Evolutionary conservation across 148 eudicot genomes (phyloP).

Genomic region (Talinum fruticosum): DNA sequence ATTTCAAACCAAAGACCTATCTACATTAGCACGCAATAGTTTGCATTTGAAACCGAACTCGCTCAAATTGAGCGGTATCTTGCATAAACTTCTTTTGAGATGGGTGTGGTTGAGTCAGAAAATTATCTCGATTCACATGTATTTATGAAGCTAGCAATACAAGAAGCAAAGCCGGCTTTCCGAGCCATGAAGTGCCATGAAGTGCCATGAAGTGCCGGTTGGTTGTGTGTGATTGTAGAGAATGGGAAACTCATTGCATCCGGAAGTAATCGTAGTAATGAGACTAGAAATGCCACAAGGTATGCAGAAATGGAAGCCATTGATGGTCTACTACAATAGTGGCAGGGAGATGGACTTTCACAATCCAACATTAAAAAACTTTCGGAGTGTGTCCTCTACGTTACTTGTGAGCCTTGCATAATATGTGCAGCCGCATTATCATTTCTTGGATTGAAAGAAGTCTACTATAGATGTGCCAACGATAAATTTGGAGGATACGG

Average conservation of each 20-base stretch:
- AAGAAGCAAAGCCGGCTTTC: slow-evolving; percentile 76
- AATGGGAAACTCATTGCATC: slow-evolving; percentile 52
- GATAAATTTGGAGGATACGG: slow-evolving; percentile 98
- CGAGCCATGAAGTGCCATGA: slow-evolving; percentile 72
- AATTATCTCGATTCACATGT: slow-evolving; percentile 18
- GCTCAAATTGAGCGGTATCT: background rate
- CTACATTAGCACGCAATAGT: background rate
- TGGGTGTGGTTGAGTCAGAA: slow-evolving; percentile 26
- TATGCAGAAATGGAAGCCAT: slow-evolving; percentile 93
- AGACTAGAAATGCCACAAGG: slow-evolving; percentile 82
- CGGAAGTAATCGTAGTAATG: slow-evolving; percentile 77
- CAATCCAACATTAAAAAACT: slow-evolving; percentile 48
- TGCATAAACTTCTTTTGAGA: slow-evolving; percentile 13
- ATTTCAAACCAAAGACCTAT: background rate
- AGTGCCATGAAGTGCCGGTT: slow-evolving; percentile 75
- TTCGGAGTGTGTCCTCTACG: slow-evolving; percentile 67
- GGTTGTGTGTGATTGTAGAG: slow-evolving; percentile 82
- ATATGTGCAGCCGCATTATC: slow-evolving; percentile 93
- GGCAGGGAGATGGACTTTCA: slow-evolving; percentile 58
- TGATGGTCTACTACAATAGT: slow-evolving; percentile 58
- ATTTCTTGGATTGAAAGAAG: slow-evolving; percentile 75
- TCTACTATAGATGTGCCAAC: slow-evolving; percentile 79
- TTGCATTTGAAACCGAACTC: background rate
- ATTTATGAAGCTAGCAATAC: slow-evolving; percentile 64
- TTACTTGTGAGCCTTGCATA: slow-evolving; percentile 96